Base-by-base conservation (phyloP, 2,329 filamentous ascomycete species). In the Fusarium sp. region DNA sequence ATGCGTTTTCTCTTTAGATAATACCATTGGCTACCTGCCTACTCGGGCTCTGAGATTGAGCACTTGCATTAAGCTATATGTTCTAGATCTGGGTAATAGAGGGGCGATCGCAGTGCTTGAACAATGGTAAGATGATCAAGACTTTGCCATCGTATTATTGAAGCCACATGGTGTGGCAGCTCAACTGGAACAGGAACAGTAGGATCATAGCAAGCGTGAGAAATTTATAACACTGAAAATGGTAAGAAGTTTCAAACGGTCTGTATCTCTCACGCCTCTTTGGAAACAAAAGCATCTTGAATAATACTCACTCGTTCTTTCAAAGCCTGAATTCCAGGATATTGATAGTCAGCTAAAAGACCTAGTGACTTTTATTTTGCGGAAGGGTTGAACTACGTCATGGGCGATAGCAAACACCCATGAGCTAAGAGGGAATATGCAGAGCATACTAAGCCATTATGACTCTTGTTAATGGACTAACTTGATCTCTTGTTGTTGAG, bases 11-110 rank as follows among this genome's bases (percentile, higher is more conserved):
- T 40, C 43, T 40, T 14, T 27, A 14, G 23, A 49, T 12, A 43
- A 58, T 28, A 40, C 42, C 8, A 70, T 63, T 70, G 62, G 37
- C 45, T 40, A 30, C 48, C 46, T 59, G 37, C 23, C 12, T 41
- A n/a, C 18, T 47, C 23, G 23, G 20, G 10, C 21, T 20, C 32
- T 37, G 27, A 23, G 16, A 30, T 45, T 50, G 13, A 41, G 23
- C 45, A 37, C 42, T 56, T 47, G 37, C 25, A 69, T 48, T 51
- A n/a, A 43, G 23, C 28, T 51, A 37, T 47, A 21, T 12, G 30
- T 49, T 66, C 59, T 45, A 68, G 67, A 70, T 56, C 34, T 70
- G 43, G 42, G 50, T 32, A 46, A 70, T 32, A 37, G 50, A 70
- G 54, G 54, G 57, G 13, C 46, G 63, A 64, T 71, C 58, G 50